Base-by-base conservation (phyloP, 306 rosid species). In the Argentina anserina region DNA sequence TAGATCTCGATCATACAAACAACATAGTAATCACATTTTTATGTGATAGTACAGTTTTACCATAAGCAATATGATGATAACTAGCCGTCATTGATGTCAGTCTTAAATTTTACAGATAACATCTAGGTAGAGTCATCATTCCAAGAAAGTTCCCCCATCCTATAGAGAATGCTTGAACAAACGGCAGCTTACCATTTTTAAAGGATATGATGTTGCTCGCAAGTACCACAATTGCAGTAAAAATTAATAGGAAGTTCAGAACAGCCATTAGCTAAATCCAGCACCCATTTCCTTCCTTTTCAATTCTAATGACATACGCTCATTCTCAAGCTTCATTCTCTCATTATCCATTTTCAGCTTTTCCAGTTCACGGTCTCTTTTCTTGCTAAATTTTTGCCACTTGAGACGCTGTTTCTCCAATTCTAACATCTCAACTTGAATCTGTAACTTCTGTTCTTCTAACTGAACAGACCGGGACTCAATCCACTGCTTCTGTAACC, bases 271-370 rank as follows among this genome's bases (percentile, higher is more conserved):
- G 76, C 81, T 84, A 68, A 87, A 83, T 75, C 84, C 72, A 14
- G 81, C 42, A n/a, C 79, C 78, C 73, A 84, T 75, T 83, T 90
- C 90, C 83, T 85, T 89, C 49, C 67, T 85, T 85, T 86, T 93
- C 52, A 93, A 73, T 72, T 93, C 93, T 56, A 93, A 79, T 39
- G 83, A 82, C 73, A 87, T 56, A 1, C 87, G 89, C 70, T 93
- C 93, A 55, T 93, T 93, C 75, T 93, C 97, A 40, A 89, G 87
- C 86, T 83, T 90, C 97, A 93, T 90, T 77, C 87, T 89, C 75
- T 87, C 96, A 42, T 93, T 93, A 74, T 81, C 91, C 90, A 89
- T 70, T 85, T 87, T 88, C 85, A 89, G 47, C 87, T 84, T 86
- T 77, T 93, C 98, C 85, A 93, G 72, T 71, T 93, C 96, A 13